Base-by-base conservation (phyloP, 2,329 filamentous ascomycete species). In the Hymenoscyphus albidus region DNA sequence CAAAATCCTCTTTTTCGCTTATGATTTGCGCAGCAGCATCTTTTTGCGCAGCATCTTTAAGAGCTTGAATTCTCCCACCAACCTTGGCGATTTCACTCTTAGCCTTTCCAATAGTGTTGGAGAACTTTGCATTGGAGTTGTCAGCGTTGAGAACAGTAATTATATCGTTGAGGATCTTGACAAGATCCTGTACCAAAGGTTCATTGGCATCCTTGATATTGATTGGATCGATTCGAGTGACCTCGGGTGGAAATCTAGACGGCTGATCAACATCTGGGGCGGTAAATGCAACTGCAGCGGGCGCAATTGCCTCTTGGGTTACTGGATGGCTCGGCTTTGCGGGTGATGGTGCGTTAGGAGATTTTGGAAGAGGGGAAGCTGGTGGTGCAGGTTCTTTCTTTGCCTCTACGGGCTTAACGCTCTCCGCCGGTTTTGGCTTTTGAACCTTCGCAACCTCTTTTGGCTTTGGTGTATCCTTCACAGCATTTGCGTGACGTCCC, bases 151-250 rank as follows among this genome's bases (percentile, higher is more conserved):
- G 88, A 58, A 96, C 92, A 9, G 91, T 88, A 75, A 99, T 97
- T 72, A 99, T 89, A 77, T 96, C 92, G 79, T 99, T 99, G 72
- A 99, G 84, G 80, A 97, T 94, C 80, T 92, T 94, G 65, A 96
- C 92, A 5, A 99, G 83, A 73, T 98, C 92, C 78, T 97, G 93
- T 27, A 98, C 91, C 42, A 97, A 85, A 35, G 92, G 91, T 76
- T 98, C 94, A 65, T 88, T 86, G 62, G 90, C 92, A 72, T 92
- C 85, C 62, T 86, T 83, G 31, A 96, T 85, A 60, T 84, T 84
- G 65, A 97, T 80, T 67, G 93, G 87, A 74, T 97, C 91, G 70
- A 98, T 92, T 16, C 87, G 86, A 66, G 87, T 74, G 27, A 79
- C 79, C 22, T 88, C 80, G 55, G 88, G 85, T 62, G 85, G 86